These are phyloP conservation scores for Phytopythium aichiense DNA, from an alignment of 352 stramenopile species.

Conservation along the genomic window DNA sequence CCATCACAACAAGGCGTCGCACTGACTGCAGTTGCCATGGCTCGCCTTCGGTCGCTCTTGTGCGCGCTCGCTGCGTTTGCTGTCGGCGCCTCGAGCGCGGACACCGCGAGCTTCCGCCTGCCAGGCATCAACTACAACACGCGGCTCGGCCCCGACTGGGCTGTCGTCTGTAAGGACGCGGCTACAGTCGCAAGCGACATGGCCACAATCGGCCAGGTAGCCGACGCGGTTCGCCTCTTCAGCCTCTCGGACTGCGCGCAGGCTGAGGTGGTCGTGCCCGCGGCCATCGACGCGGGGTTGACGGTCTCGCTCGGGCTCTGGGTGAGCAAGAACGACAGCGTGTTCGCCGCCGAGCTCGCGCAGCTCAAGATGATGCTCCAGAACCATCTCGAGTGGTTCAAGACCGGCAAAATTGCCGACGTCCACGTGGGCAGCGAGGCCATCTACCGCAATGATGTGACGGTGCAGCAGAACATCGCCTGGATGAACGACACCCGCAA, in stretches of 20 bases:
- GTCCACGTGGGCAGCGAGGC: slow-evolving; percentile 72
- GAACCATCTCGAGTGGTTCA: slow-evolving; percentile 15
- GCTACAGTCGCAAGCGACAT: slow-evolving; percentile 39
- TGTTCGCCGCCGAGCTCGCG: slow-evolving; percentile 41
- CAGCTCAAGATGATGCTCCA: slow-evolving; percentile 32
- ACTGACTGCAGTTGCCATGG: not conserved
- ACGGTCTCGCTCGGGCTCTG: slow-evolving; percentile 60
- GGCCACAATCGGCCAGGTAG: slow-evolving; percentile 31
- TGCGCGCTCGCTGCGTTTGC: slow-evolving; percentile 3
- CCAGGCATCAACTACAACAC: slow-evolving; percentile 75
- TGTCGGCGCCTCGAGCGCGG: not conserved
- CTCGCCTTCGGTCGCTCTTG: not conserved
- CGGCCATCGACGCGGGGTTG: slow-evolving; percentile 38
- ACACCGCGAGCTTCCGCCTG: slow-evolving; percentile 25
- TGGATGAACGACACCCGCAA: slow-evolving; percentile 42
- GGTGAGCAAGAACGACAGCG: slow-evolving; percentile 30
- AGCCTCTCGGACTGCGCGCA: slow-evolving; percentile 61
- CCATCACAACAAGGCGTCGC: not conserved
- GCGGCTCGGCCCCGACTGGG: slow-evolving; percentile 49
- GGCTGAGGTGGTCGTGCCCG: slow-evolving; percentile 31
- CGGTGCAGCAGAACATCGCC: slow-evolving; percentile 28
- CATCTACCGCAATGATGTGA: slow-evolving; percentile 62
- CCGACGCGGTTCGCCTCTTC: slow-evolving; percentile 46
- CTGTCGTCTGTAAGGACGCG: slow-evolving; percentile 38
- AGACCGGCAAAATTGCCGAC: slow-evolving; percentile 27